Evolutionary conservation across 345 rosid genomes (phyloP), one percentile per base, ranked within the genome.

Genomic region (Citrus cavaleriei): DNA sequence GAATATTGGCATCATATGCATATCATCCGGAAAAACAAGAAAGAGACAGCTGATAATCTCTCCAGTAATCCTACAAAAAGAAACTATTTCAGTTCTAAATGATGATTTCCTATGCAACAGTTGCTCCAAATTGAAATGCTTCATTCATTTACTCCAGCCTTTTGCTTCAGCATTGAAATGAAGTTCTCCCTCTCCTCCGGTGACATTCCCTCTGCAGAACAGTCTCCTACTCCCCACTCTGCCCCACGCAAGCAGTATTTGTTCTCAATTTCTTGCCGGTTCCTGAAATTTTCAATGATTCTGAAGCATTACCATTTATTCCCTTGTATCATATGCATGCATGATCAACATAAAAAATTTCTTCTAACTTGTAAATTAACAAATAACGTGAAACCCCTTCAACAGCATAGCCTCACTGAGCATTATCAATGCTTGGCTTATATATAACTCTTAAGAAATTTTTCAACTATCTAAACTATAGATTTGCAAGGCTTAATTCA

Each of bases 151-250:
- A 8, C 80, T 77, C 90, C 95, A 25, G 85, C 80, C 88, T 87
- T 95, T 84, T 90, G 65, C 85, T 92, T 95, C 60, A 95, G 81
- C 93, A 83, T 90, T 37, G 91, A 78, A 78, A 95, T 95, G 97
- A 95, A 95, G 62, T 82, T 85, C 0, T 93, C 98, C 27, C 83
- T 93, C 2, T 93, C 97, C 68, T 88, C 89, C 2, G 90, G 88
- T 2, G 93, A 83, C 99, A 95, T 93, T 13, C 90, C 97, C 55
- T 83, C 96, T 0, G 93, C 84, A 22, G 99, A 92, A 69, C 99
- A 95, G 82, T 95, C 99, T 76, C 98, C 98, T 1, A 95, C 90
- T 7, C 98, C 98, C 98, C 98, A 93, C 78, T 93, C 98, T 4
- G 98, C 98, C 28, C 97, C 98, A 0, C 98, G 89, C 22, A 93